Conservation (phyloP, 371 early-diverging fungal genomes). For the Rhizopus stolonifer region DNA sequence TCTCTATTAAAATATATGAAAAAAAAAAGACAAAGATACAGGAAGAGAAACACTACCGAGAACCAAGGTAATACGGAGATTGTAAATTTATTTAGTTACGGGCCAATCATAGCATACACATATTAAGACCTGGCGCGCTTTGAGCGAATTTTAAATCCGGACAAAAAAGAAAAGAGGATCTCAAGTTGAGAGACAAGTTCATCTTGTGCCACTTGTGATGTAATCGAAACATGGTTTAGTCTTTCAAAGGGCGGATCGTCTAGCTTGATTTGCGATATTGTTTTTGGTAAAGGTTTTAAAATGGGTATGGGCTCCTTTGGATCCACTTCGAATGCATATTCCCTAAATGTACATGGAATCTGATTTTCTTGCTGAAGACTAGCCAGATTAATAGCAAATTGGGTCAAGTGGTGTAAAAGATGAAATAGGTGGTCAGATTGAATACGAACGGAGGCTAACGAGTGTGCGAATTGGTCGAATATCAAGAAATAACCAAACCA, state of each 20-base stretch:
- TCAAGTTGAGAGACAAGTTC: constrained; percentile 20
- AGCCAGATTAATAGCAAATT: constrained; percentile 42
- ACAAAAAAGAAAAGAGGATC: constrained; percentile 23
- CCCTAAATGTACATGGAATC: constrained; percentile 45
- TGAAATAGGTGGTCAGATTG: constrained; percentile 9
- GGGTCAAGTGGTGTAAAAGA: constrained; percentile 30
- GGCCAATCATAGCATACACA: neutral
- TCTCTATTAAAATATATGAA: neutral
- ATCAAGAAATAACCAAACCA: constrained; percentile 40
- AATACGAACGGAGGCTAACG: constrained; percentile 33
- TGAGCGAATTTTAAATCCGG: too few species aligned
- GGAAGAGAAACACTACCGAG: neutral
- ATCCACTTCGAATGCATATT: constrained; percentile 26
- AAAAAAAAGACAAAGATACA: neutral
- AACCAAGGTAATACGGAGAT: neutral
- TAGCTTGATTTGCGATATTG: constrained; percentile 15
- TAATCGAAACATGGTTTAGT: constrained; percentile 21
- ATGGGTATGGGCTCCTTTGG: neutral
- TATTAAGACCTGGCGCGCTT: too few species aligned
- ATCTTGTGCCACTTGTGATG: constrained; percentile 10
- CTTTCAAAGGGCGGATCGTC: constrained; percentile 51
- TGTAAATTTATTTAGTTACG: neutral
- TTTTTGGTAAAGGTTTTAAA: neutral
- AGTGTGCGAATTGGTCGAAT: constrained; percentile 50
- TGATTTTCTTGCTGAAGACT: constrained; percentile 35